Conservation (phyloP, 805 yeast genomes). For the Cyberlindnera sargentensis region DNA sequence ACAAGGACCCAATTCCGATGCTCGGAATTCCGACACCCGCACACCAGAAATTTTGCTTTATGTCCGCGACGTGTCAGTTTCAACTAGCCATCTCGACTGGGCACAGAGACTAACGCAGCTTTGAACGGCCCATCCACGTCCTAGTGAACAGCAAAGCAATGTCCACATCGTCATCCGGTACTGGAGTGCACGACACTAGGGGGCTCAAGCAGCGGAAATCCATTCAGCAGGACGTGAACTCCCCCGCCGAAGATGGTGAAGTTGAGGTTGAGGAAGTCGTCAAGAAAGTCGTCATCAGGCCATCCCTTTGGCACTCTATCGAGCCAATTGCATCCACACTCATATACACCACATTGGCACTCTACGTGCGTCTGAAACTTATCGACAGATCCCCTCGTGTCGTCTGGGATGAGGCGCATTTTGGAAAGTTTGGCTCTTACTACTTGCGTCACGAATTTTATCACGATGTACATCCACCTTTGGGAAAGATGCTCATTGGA, state of each 20-base stretch:
- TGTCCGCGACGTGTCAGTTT: too few relatives aligned
- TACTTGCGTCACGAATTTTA: constrained; percentile 85
- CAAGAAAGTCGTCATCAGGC: constrained; percentile 54
- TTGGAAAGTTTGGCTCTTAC: constrained; percentile 93
- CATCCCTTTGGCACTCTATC: background rate
- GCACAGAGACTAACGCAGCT: background rate
- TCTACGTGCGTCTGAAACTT: constrained; percentile 51
- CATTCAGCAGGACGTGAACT: background rate
- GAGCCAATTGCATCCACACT: constrained; percentile 33
- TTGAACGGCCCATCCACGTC: background rate
- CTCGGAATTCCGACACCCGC: too few relatives aligned
- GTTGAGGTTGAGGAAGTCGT: constrained; percentile 26
- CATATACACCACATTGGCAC: constrained; percentile 37
- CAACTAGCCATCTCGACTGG: too few relatives aligned
- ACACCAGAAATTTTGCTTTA: too few relatives aligned
- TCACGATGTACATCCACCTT: constrained; percentile 96
- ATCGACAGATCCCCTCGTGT: constrained; percentile 59
- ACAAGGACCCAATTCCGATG: too few relatives aligned
- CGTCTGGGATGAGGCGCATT: constrained; percentile 98
- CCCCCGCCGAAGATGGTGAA: background rate
- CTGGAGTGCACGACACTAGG: constrained; percentile 8
- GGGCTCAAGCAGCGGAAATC: too few relatives aligned
- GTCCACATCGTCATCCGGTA: constrained; percentile 1
- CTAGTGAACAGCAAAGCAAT: background rate
- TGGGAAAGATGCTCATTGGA: constrained; percentile 91